Conservation (phyloP, 768 basidiomycete genomes). For the Boletus speciosus region DNA sequence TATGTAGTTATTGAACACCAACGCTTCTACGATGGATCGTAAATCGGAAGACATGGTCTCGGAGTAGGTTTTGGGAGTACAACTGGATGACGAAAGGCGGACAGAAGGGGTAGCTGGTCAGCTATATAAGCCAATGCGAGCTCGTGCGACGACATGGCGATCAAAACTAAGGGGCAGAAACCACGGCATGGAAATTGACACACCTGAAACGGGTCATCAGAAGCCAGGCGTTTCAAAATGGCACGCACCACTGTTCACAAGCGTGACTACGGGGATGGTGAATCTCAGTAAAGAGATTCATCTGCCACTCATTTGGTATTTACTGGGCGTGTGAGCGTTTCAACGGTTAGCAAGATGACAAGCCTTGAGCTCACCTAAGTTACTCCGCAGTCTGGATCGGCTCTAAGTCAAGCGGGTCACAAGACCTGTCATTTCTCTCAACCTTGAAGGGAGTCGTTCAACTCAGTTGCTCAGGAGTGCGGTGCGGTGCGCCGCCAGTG, state of each 20-base stretch:
- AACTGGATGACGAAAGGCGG: background rate
- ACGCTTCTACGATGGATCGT: background rate
- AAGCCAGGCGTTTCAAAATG: background rate
- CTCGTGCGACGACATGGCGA: background rate
- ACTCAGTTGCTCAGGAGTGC: background rate
- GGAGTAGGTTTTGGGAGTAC: too few relatives aligned
- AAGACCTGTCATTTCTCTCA: background rate
- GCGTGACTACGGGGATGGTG: too few relatives aligned
- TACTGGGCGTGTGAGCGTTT: background rate
- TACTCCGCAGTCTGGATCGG: too few relatives aligned
- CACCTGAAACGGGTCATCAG: background rate
- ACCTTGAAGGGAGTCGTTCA: background rate
- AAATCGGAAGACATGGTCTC: slow-evolving; percentile 14
- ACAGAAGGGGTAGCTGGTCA: too few relatives aligned
- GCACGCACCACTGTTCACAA: too few relatives aligned
- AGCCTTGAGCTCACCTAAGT: background rate
- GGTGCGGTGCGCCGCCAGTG: too few relatives aligned
- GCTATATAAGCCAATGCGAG: background rate
- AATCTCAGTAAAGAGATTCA: too few relatives aligned
- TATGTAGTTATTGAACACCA: slow-evolving; percentile 11
- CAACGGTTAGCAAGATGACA: background rate
- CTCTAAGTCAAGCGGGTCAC: too few relatives aligned
- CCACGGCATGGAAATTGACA: background rate
- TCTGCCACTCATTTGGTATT: too few relatives aligned
- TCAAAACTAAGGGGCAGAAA: background rate